phyloP scores from a whole-genome alignment of 106 monocot species.

The Platanthera zijinensis region DNA sequence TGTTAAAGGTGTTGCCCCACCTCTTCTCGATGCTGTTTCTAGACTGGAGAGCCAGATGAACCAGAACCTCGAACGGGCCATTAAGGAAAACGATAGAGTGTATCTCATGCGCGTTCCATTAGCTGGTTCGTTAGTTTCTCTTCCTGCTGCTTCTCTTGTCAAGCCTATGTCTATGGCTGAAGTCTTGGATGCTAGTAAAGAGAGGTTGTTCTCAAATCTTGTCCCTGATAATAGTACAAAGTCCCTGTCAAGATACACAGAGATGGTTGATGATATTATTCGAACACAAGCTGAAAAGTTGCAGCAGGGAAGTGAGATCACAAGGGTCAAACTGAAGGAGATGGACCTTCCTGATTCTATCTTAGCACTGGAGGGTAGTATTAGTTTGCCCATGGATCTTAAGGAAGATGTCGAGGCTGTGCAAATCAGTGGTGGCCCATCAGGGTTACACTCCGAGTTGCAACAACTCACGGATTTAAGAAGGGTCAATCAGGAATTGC shows the following conservation, averaged over 20 bases:
- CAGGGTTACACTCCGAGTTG: conserved; percentile 49
- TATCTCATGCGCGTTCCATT: conserved; percentile 67
- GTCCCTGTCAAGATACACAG: conserved; percentile 58
- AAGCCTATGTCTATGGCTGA: conserved; percentile 45
- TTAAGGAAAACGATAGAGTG: conserved; percentile 75
- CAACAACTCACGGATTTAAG: conserved; percentile 67
- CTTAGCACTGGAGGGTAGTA: conserved; percentile 47
- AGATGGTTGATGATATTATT: conserved; percentile 70
- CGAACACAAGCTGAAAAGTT: conserved; percentile 58
- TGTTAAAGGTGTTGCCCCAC: conserved; percentile 48
- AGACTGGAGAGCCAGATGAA: conserved; percentile 53
- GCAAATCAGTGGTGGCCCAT: conserved; percentile 60
- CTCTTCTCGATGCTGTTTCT: conserved; percentile 55
- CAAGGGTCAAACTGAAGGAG: conserved; percentile 60
- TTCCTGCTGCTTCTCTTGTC: conserved; percentile 70
- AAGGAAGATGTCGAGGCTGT: conserved; percentile 64
- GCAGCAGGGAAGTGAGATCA: conserved; percentile 65
- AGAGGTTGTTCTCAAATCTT: conserved; percentile 45
- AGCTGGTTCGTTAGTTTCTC: conserved; percentile 30
- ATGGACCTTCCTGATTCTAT: conserved; percentile 77
- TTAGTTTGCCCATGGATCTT: conserved; percentile 54
- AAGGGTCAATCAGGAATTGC: conserved; percentile 60
- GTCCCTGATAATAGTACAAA: conserved; percentile 60
- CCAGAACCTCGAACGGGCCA: conserved; percentile 55
- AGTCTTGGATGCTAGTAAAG: conserved; percentile 60